Conservation (phyloP, 2,329 filamentous ascomycete species). For the Phaeophleospora eucalypticola region DNA sequence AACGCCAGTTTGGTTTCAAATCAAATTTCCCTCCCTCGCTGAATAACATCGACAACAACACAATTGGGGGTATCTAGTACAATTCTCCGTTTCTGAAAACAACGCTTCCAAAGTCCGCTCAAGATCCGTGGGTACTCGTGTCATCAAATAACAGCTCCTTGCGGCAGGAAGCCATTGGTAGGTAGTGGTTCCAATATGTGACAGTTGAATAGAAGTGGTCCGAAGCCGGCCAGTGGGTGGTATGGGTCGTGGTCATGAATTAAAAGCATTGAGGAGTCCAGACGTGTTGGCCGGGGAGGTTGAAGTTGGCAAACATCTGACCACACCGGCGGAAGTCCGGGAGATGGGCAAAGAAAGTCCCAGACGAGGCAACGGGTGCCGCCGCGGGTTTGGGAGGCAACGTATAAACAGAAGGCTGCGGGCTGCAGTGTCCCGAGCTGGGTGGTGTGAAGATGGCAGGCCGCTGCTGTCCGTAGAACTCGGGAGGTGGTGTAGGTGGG, state of each 20-base stretch:
- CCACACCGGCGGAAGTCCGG: conserved; percentile 24
- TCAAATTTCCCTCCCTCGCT: conserved; percentile 6
- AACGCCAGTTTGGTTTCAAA: no score
- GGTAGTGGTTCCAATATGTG: no score
- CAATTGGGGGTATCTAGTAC: conserved; percentile 23
- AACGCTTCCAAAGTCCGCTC: conserved; percentile 16
- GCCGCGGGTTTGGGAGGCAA: conserved; percentile 20
- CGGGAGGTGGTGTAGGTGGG: conserved; percentile 11
- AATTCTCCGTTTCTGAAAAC: conserved; percentile 3
- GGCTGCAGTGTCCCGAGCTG: conserved; percentile 25
- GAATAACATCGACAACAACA: conserved; percentile 7
- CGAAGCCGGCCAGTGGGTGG: conserved; percentile 2
- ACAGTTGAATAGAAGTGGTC: not conserved
- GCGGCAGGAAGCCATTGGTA: no score
- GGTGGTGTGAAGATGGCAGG: conserved; percentile 22
- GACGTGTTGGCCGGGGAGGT: conserved; percentile 20
- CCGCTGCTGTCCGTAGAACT: conserved; percentile 8
- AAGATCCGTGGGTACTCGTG: conserved; percentile 8
- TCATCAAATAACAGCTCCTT: no score
- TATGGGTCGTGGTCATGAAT: not conserved
- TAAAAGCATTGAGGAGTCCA: conserved; percentile 20
- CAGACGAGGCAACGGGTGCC: conserved; percentile 15
- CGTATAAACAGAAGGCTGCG: conserved; percentile 27
- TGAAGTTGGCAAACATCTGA: conserved; percentile 25
- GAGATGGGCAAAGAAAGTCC: conserved; percentile 18